phyloP scores from a whole-genome alignment of 129 eudicot genomes.

The Pulicaria dysenterica region DNA sequence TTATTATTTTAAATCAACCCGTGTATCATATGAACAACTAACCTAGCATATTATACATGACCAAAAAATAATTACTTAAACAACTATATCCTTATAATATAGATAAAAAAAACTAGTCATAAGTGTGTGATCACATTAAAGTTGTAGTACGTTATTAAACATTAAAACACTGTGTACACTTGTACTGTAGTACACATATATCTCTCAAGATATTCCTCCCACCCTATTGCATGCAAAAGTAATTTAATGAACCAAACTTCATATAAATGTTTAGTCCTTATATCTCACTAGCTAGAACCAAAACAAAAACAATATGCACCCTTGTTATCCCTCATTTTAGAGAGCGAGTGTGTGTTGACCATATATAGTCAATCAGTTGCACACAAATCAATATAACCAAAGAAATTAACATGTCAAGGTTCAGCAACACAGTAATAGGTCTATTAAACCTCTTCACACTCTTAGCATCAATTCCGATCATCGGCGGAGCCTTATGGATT shows the following conservation, averaged over 20 bases:
- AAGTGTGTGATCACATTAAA: too few species aligned
- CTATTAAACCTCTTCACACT: constrained; percentile 79
- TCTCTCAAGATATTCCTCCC: too few species aligned
- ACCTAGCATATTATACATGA: too few species aligned
- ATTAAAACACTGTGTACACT: too few species aligned
- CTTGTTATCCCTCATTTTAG: neutral
- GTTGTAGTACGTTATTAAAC: too few species aligned
- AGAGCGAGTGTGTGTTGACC: neutral
- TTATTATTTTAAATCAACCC: too few species aligned
- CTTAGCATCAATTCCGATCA: constrained; percentile 79
- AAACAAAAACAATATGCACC: constrained; percentile 12
- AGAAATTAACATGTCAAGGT: constrained; percentile 48
- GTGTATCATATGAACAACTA: too few species aligned
- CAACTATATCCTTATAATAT: too few species aligned
- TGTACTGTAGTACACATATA: too few species aligned
- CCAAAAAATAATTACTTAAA: too few species aligned
- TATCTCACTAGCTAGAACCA: constrained; percentile 24
- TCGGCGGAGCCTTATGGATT: constrained; percentile 83
- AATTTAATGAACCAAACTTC: constrained; percentile 19
- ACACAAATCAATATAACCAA: neutral
- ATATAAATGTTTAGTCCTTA: neutral
- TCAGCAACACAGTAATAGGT: constrained; percentile 84
- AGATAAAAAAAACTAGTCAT: too few species aligned
- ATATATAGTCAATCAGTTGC: neutral
- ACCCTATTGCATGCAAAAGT: too few species aligned